These are phyloP conservation scores for Cyanodermella asteris DNA, from an alignment of 2,329 filamentous ascomycete species.

Conservation along the genomic window DNA sequence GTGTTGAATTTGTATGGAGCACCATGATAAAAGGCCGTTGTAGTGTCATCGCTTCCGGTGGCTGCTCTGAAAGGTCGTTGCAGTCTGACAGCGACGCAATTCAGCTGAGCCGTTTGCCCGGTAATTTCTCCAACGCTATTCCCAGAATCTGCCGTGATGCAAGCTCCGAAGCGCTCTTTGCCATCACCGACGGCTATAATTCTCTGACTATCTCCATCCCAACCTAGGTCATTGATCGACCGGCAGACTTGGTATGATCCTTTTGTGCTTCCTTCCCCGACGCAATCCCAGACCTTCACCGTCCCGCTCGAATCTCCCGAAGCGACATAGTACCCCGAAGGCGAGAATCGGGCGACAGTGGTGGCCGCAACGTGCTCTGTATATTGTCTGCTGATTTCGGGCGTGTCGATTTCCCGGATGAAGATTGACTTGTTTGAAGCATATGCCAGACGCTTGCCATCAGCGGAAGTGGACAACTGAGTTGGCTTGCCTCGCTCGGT, in stretches of 20 bases:
- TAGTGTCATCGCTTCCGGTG: conserved; percentile 76
- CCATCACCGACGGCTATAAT: conserved; percentile 93
- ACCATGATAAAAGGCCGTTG: conserved; percentile 78
- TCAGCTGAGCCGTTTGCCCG: conserved; percentile 78
- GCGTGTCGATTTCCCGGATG: conserved; percentile 80
- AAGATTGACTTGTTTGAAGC: conserved; percentile 94
- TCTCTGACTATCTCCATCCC: conserved; percentile 91
- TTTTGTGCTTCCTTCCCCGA: conserved; percentile 71
- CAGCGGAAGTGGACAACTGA: conserved; percentile 66
- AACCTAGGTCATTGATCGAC: conserved; percentile 89
- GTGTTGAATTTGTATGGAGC: conserved; percentile 89
- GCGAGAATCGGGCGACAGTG: conserved; percentile 81
- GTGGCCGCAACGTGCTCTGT: conserved; percentile 74
- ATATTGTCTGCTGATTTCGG: conserved; percentile 69
- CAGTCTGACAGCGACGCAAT: conserved; percentile 71
- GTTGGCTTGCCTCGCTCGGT: conserved; percentile 75
- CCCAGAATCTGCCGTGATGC: conserved; percentile 84
- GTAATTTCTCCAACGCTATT: conserved; percentile 90
- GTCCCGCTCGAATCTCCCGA: conserved; percentile 70
- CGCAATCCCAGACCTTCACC: conserved; percentile 78
- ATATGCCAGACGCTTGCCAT: conserved; percentile 82
- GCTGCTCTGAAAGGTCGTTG: conserved; percentile 79
- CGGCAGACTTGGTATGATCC: conserved; percentile 90
- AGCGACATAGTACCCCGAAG: conserved; percentile 84
- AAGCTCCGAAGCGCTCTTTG: conserved; percentile 80